A percentile compares a stretch with the other conserved stretches of the same genome.
Evolutionary conservation across 139 green algal species (phyloP).

Genomic region (Prasinococcaceae sp.): DNA sequence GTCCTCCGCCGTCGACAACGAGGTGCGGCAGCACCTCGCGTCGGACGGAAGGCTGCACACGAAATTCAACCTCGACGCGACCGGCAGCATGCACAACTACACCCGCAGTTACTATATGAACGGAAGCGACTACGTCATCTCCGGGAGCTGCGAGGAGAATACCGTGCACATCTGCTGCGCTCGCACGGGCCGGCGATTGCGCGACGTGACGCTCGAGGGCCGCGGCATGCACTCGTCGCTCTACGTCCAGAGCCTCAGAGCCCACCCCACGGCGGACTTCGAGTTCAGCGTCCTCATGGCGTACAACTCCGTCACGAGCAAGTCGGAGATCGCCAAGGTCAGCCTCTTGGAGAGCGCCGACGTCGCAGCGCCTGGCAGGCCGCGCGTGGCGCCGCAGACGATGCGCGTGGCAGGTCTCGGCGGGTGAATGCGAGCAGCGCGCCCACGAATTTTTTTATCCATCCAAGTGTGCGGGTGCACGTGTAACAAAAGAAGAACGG

Average conservation of each 20-base stretch:
- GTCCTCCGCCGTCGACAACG: conserved; percentile 20
- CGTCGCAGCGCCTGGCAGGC: no score
- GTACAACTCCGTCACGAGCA: conserved; percentile 8
- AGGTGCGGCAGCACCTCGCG: conserved; percentile 21
- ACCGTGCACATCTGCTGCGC: conserved; percentile 19
- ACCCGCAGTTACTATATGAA: conserved; percentile 25
- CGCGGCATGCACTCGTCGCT: conserved; percentile 8
- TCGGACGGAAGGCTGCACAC: conserved; percentile 17
- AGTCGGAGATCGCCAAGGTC: conserved; percentile 20
- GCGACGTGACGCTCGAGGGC: conserved; percentile 19
- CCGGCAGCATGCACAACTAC: conserved; percentile 22
- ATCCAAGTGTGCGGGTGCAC: no score
- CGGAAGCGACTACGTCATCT: conserved; percentile 21
- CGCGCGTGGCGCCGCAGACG: no score
- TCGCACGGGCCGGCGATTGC: conserved; percentile 13
- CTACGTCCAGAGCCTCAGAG: conserved; percentile 20
- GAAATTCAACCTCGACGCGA: conserved; percentile 11
- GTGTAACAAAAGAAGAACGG: no score
- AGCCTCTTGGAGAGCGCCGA: no score
- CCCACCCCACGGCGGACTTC: conserved; percentile 17
- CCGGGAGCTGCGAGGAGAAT: conserved; percentile 22
- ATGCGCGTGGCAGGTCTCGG: no score
- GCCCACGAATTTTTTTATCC: no score
- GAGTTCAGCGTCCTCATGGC: conserved; percentile 15
- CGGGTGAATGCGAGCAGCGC: no score